phyloP scores from a whole-genome alignment of 176 grass and related monocot species.

The Aegilops umbellulata region DNA sequence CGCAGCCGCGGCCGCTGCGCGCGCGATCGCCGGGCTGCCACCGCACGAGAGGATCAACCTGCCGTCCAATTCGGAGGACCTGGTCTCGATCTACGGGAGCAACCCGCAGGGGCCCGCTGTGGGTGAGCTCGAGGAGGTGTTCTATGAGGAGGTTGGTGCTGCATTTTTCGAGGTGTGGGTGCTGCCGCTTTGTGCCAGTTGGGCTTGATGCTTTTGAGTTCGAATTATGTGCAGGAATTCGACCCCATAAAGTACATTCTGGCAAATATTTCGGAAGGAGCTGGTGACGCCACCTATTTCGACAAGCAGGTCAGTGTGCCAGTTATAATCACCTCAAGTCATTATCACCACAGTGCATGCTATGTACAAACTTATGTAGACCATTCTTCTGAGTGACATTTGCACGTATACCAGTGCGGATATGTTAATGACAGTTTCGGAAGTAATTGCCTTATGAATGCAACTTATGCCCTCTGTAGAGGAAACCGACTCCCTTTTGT shows the following conservation, averaged over 20 bases:
- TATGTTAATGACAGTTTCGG: constrained; percentile 23
- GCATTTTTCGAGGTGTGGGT: neutral
- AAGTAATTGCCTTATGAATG: neutral
- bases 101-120: constrained; percentile 55
- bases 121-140: constrained; percentile 84
- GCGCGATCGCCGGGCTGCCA: constrained; percentile 72
- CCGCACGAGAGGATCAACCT: constrained; percentile 74
- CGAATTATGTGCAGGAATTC: constrained; percentile 64
- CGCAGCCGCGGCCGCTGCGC: constrained; percentile 69
- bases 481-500: neutral
- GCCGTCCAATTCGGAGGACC: constrained; percentile 68
- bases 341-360: neutral
- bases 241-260: constrained; percentile 90
- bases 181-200: neutral
- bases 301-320: constrained; percentile 76
- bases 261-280: constrained; percentile 70
- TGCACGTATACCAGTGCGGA: neutral
- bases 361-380: neutral
- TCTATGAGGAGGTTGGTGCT: constrained; percentile 83
- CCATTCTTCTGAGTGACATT: neutral
- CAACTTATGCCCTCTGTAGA: neutral
- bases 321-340: neutral
- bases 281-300: constrained; percentile 66
- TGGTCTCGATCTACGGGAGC: constrained; percentile 73
- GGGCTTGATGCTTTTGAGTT: neutral